Evolutionary conservation across 306 rosid species (phyloP).

Genomic region (Neltuma alba): DNA sequence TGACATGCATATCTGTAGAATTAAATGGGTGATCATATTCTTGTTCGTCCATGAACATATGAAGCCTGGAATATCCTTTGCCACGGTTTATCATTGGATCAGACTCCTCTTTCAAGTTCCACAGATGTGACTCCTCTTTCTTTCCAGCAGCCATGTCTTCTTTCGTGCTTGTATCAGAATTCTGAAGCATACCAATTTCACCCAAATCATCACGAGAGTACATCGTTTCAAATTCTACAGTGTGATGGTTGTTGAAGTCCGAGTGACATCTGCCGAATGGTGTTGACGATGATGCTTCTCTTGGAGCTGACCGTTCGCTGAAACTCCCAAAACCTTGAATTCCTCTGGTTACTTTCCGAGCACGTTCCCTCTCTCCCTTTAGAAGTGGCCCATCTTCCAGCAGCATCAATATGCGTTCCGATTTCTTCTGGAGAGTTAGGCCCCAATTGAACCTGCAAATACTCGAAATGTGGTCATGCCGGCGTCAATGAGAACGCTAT

Average conservation of each 20-base stretch:
- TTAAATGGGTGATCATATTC: conserved; percentile 11
- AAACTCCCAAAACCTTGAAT: conserved; percentile 81
- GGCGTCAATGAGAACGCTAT: neutral
- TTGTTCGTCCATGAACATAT: conserved; percentile 26
- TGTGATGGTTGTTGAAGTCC: neutral
- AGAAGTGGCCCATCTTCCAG: conserved; percentile 55
- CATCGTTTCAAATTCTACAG: no score
- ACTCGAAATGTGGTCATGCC: neutral
- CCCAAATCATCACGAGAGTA: conserved; percentile 25
- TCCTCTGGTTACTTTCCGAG: conserved; percentile 67
- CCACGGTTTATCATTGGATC: conserved; percentile 42
- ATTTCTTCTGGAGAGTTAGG: neutral
- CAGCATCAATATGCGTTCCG: conserved; percentile 49
- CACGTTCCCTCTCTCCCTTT: conserved; percentile 63
- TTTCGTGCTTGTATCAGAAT: no score
- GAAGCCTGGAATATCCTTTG: conserved; percentile 25
- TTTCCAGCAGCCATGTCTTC: conserved; percentile 26
- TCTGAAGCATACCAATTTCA: no score
- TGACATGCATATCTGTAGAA: conserved; percentile 38
- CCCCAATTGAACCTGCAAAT: neutral
- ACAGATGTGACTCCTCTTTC: conserved; percentile 48
- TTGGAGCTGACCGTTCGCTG: conserved; percentile 42
- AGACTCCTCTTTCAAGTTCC: conserved; percentile 47
- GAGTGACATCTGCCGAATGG: neutral
- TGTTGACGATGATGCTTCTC: neutral